Percentiles rank a stretch among this genome's conserved stretches.
These are phyloP conservation scores for Phialophora chinensis DNA, from an alignment of 2,329 filamentous ascomycete genomes.

Conservation along the genomic window DNA sequence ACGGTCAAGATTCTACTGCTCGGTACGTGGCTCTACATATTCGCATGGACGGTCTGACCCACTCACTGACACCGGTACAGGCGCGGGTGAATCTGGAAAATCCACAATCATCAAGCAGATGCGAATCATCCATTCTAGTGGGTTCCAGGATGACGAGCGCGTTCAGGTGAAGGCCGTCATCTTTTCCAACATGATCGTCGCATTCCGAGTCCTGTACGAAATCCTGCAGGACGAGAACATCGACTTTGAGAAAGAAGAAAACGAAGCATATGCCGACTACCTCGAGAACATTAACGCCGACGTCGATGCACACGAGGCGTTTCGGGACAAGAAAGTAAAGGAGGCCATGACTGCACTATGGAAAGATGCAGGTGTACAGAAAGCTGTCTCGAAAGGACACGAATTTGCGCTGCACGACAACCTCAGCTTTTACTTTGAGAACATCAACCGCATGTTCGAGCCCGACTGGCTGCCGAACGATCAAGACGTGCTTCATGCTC, in stretches of 20 bases:
- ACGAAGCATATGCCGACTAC: constrained; percentile 79
- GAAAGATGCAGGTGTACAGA: constrained; percentile 80
- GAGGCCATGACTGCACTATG: constrained; percentile 82
- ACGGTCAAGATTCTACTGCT: constrained; percentile 94
- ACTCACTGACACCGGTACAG: constrained; percentile 53
- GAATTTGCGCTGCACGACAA: constrained; percentile 98
- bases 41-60: neutral
- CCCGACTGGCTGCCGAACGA: constrained; percentile 86
- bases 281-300: constrained; percentile 77
- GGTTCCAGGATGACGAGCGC: constrained; percentile 87
- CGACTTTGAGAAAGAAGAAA: constrained; percentile 76
- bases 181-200: constrained; percentile 91
- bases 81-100: constrained; percentile 93
- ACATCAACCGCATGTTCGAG: constrained; percentile 75
- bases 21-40: constrained; percentile 62
- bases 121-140: constrained; percentile 94
- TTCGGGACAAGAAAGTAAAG: constrained; percentile 69
- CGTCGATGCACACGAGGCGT: constrained; percentile 78
- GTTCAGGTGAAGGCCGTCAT: constrained; percentile 94
- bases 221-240: constrained; percentile 88
- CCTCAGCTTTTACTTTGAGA: constrained; percentile 84
- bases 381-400: constrained; percentile 90
- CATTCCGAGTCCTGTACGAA: constrained; percentile 86
- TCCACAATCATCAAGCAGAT: constrained; percentile 98
- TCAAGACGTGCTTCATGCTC: constrained; percentile 89